These are phyloP conservation scores for Starmerella asiatica DNA, from an alignment of 805 yeast species.

Conservation along the genomic window DNA sequence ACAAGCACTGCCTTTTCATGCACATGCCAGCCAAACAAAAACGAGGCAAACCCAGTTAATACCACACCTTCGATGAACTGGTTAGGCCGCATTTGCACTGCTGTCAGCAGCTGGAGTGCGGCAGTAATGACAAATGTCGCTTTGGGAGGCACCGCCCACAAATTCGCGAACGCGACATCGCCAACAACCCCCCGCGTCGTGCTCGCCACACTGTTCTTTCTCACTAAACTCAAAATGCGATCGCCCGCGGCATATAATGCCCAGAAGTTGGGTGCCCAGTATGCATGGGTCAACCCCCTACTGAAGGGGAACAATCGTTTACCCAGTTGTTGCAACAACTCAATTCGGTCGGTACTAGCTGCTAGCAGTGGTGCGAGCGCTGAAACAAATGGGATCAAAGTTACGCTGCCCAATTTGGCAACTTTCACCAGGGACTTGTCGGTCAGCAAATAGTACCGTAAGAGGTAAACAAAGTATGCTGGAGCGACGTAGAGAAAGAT, in stretches of 20 bases:
- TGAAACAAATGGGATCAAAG: slow-evolving; percentile 49
- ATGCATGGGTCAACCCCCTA: slow-evolving; percentile 91
- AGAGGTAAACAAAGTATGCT: slow-evolving; percentile 68
- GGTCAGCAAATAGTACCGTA: slow-evolving; percentile 54
- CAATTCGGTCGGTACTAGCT: slow-evolving; percentile 48
- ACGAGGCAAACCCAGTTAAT: slow-evolving; percentile 81
- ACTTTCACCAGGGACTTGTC: slow-evolving; percentile 40
- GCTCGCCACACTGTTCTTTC: slow-evolving; percentile 27
- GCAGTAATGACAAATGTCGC: slow-evolving; percentile 65
- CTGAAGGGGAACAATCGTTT: slow-evolving; percentile 79
- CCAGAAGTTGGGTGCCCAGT: slow-evolving; percentile 99
- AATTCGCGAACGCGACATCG: slow-evolving; percentile 65
- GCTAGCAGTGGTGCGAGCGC: slow-evolving; percentile 37
- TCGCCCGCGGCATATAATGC: slow-evolving; percentile 80
- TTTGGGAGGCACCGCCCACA: slow-evolving; percentile 70
- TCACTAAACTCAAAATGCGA: slow-evolving; percentile 36
- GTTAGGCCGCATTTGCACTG: slow-evolving; percentile 27
- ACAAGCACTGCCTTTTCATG: slow-evolving; percentile 94
- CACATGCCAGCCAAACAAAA: slow-evolving; percentile 96
- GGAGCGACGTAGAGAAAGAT: slow-evolving; percentile 89
- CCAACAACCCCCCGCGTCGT: slow-evolving; percentile 85
- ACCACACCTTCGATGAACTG: slow-evolving; percentile 76
- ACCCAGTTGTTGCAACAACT: slow-evolving; percentile 51
- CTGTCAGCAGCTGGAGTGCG: slow-evolving; percentile 70
- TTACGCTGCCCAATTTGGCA: slow-evolving; percentile 49